Evolutionary conservation across 2,329 filamentous ascomycete genomes (phyloP).

Genomic region (Gaeumannomyces sp.): DNA sequence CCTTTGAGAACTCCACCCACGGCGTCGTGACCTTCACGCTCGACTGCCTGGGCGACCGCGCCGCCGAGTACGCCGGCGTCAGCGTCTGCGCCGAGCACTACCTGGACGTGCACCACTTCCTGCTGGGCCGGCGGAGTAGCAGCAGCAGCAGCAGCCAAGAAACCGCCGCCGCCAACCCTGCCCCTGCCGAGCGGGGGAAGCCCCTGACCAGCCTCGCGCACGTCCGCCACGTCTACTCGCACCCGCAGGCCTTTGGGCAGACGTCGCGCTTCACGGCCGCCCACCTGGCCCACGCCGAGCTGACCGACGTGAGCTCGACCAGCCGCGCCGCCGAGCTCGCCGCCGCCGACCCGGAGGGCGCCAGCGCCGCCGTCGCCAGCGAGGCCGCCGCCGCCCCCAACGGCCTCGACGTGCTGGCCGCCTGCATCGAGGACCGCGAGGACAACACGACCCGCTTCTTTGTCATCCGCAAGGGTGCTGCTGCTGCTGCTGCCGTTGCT

Average conservation of each 20-base stretch:
- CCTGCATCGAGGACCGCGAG: constrained; percentile 63
- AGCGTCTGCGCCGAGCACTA: constrained; percentile 79
- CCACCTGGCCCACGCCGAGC: constrained; percentile 67
- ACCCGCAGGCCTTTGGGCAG: constrained; percentile 93
- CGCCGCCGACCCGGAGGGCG: constrained; percentile 48
- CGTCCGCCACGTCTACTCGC: constrained; percentile 76
- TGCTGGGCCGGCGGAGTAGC: constrained; percentile 51
- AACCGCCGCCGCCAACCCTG: neutral
- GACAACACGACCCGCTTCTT: constrained; percentile 80
- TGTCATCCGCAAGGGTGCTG: constrained; percentile 41
- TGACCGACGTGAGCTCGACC: constrained; percentile 78
- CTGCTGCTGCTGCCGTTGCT: neutral
- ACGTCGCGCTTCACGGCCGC: constrained; percentile 60
- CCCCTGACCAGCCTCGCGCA: constrained; percentile 49
- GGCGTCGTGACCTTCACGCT: constrained; percentile 86
- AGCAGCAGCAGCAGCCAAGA: neutral
- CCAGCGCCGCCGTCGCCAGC: constrained; percentile 72
- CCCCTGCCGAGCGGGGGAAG: constrained; percentile 29
- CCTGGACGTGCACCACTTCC: constrained; percentile 80
- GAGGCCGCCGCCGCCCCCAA: constrained; percentile 64
- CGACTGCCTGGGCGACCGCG: constrained; percentile 77
- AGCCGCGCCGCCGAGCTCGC: constrained; percentile 78
- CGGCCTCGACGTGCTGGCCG: constrained; percentile 62
- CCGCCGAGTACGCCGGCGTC: constrained; percentile 58
- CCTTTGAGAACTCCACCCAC: constrained; percentile 95